Evolutionary conservation across 495 filamentous ascomycete genomes (phyloP).

Genomic region (Talaromyces proteolyticus): DNA sequence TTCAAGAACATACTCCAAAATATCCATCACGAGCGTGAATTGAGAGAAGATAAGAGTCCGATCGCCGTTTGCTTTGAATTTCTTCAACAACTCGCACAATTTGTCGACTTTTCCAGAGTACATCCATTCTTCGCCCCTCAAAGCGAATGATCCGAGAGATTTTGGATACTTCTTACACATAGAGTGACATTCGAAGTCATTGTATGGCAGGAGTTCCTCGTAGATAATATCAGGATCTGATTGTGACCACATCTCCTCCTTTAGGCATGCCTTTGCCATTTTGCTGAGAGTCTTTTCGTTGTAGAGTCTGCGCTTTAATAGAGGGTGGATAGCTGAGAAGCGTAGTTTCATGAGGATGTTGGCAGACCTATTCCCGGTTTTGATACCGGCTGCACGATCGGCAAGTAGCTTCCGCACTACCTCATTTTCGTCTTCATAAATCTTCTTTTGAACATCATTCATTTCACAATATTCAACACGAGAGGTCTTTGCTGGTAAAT

Average conservation of each 20-base stretch:
- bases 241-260: constrained; percentile 51
- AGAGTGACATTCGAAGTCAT: constrained; percentile 77
- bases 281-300: constrained; percentile 63
- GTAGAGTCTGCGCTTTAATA: constrained; percentile 79
- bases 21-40: constrained; percentile 86
- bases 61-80: constrained; percentile 77
- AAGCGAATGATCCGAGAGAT: constrained; percentile 62
- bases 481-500: constrained; percentile 76
- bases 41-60: constrained; percentile 85
- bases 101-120: constrained; percentile 84
- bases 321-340: constrained; percentile 87
- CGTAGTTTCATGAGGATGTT: constrained; percentile 90
- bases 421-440: constrained; percentile 61
- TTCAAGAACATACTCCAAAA: constrained; percentile 76
- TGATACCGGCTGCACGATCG: constrained; percentile 51
- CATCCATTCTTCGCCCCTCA: constrained; percentile 79
- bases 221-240: constrained; percentile 60
- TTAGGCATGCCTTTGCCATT: constrained; percentile 71
- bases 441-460: constrained; percentile 57
- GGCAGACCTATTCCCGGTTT: constrained; percentile 46
- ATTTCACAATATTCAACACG: constrained; percentile 75
- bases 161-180: constrained; percentile 67
- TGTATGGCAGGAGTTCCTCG: constrained; percentile 65
- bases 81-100: constrained; percentile 62
- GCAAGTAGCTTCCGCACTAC: constrained; percentile 48